These are phyloP conservation scores for Penicillium oxalicum DNA, from an alignment of 2,329 filamentous ascomycete genomes.

Conservation along the genomic window DNA sequence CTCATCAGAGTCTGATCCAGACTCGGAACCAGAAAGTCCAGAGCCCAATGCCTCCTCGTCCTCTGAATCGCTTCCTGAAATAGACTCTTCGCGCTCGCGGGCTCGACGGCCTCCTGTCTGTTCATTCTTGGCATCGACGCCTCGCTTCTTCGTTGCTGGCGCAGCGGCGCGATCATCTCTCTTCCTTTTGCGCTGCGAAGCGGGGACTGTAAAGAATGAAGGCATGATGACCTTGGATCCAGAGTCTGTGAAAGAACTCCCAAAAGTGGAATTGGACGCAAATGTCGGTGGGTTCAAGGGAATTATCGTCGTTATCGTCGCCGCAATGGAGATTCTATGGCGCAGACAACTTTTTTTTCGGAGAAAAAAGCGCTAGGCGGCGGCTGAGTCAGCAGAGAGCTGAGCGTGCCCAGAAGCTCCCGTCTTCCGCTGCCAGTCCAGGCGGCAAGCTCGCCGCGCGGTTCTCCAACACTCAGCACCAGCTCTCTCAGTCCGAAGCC, in stretches of 20 bases:
- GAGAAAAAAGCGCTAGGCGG: conserved; percentile 28
- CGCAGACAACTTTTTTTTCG: conserved; percentile 33
- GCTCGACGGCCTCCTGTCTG: conserved; percentile 41
- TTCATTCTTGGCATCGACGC: conserved; percentile 33
- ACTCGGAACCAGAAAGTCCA: conserved; percentile 43
- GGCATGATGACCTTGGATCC: conserved; percentile 56
- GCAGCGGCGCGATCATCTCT: conserved; percentile 48
- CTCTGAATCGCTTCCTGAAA: conserved; percentile 75
- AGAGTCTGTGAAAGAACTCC: background rate
- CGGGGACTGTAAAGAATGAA: conserved; percentile 89
- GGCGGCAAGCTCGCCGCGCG: conserved; percentile 40
- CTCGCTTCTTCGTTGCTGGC: conserved; percentile 43
- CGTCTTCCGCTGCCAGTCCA: conserved; percentile 12
- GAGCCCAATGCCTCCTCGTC: conserved; percentile 53
- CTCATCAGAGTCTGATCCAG: conserved; percentile 64
- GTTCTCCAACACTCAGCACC: conserved; percentile 23
- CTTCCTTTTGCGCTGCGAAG: conserved; percentile 87
- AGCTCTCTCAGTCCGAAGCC: conserved; percentile 16
- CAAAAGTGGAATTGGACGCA: conserved; percentile 5
- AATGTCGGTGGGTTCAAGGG: conserved; percentile 3
- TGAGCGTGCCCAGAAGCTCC: conserved; percentile 25
- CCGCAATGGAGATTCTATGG: conserved; percentile 13
- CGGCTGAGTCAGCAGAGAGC: conserved; percentile 32
- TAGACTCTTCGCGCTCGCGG: conserved; percentile 63
- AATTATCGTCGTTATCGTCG: conserved; percentile 1